phyloP scores from a whole-genome alignment of 129 eudicot species.

The Logfia minima region DNA sequence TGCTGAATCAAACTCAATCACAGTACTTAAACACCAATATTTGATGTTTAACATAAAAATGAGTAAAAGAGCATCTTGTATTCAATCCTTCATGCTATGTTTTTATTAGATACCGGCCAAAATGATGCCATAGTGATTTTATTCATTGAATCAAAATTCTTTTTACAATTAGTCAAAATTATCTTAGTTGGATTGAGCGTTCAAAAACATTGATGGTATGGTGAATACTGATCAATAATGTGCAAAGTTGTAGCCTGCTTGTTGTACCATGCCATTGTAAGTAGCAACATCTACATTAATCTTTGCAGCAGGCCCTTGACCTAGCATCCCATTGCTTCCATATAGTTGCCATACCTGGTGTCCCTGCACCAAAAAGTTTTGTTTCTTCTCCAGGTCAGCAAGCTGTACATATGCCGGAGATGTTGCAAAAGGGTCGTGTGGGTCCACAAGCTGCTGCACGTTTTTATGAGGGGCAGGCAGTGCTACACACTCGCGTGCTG shows the following conservation, averaged over 20 bases:
- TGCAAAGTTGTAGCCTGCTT: conserved; percentile 47
- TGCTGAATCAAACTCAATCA: not conserved
- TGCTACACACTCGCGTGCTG: conserved; percentile 31
- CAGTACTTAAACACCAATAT: conserved; percentile 6
- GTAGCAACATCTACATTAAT: conserved; percentile 26
- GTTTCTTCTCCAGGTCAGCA: conserved; percentile 68
- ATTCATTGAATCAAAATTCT: no score
- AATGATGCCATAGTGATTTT: conserved; percentile 9
- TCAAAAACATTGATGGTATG: conserved; percentile 1
- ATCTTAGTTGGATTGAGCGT: conserved; percentile 20
- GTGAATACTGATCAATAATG: conserved; percentile 39
- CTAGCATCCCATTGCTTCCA: conserved; percentile 34
- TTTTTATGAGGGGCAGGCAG: conserved; percentile 67
- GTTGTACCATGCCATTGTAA: conserved; percentile 5
- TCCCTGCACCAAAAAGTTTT: conserved; percentile 52
- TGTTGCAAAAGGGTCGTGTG: conserved; percentile 69
- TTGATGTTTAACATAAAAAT: not conserved
- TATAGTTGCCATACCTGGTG: conserved; percentile 13
- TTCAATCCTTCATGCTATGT: not conserved
- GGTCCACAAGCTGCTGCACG: conserved; percentile 40
- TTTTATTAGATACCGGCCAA: conserved; percentile 25
- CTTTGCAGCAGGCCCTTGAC: conserved; percentile 44
- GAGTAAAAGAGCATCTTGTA: no score
- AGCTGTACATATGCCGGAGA: conserved; percentile 78
- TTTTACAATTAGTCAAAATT: conserved; percentile 3